Percentiles rank a stretch among this genome's conserved stretches.
phyloP scores from a whole-genome alignment of 2,329 filamentous ascomycete genomes.

The Pseudocercospora cruenta region DNA sequence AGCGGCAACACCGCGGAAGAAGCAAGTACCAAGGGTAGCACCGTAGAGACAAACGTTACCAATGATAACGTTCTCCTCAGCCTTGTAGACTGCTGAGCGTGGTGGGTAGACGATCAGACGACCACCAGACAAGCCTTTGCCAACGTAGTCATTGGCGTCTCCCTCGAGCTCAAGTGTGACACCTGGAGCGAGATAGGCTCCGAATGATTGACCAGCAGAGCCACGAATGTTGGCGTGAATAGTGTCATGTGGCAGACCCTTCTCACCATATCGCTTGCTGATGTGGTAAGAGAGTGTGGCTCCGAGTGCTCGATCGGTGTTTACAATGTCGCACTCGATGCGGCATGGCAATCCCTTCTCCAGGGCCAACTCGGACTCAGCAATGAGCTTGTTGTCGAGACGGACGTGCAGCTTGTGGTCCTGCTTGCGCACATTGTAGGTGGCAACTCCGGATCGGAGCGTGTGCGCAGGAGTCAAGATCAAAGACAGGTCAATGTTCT shows the following conservation, averaged over 20 bases:
- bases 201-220: conserved; percentile 94
- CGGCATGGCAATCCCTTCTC: conserved; percentile 92
- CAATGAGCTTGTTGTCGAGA: conserved; percentile 95
- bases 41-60: conserved; percentile 96
- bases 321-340: conserved; percentile 94
- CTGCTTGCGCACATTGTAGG: conserved; percentile 97
- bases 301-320: conserved; percentile 91
- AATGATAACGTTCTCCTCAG: conserved; percentile 91
- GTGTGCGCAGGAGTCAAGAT: conserved; percentile 96
- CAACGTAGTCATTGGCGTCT: conserved; percentile 95
- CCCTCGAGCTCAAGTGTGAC: conserved; percentile 94
- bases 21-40: conserved; percentile 86
- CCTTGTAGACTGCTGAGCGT: conserved; percentile 87
- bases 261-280: conserved; percentile 87
- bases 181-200: conserved; percentile 89
- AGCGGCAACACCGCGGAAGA: conserved; percentile 95
- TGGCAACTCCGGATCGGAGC: conserved; percentile 88
- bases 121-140: conserved; percentile 92
- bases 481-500: conserved; percentile 89
- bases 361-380: conserved; percentile 89
- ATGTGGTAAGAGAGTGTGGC: conserved; percentile 95
- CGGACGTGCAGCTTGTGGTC: conserved; percentile 92
- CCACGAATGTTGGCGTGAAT: conserved; percentile 97
- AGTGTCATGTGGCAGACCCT: conserved; percentile 85
- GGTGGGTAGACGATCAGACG: conserved; percentile 92